Evolutionary conservation across 2,329 filamentous ascomycete species (phyloP).

Genomic region (Gaeumannomyces tritici): DNA sequence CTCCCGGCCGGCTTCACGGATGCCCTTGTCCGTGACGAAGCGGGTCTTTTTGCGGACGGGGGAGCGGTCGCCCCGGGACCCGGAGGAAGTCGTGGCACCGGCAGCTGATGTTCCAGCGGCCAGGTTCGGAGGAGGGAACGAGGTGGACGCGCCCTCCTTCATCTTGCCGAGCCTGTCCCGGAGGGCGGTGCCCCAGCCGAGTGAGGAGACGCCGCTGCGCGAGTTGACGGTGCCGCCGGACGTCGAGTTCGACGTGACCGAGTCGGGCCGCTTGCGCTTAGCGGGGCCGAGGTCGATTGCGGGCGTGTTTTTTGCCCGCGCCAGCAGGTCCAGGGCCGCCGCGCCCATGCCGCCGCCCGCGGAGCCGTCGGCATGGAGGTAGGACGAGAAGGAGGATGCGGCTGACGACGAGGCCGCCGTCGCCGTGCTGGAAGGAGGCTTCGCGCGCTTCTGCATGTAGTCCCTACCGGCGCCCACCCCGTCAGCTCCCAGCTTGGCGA

Average conservation of each 20-base stretch:
- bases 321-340: conserved; percentile 31
- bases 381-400: conserved; percentile 5
- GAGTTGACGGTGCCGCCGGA: conserved; percentile 11
- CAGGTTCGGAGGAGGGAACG: conserved; percentile 26
- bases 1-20: conserved; percentile 66
- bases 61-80: conserved; percentile 17
- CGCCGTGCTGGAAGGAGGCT: conserved; percentile 5
- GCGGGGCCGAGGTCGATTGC: conserved; percentile 47
- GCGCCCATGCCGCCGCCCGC: conserved; percentile 27
- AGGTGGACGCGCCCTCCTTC: conserved; percentile 39
- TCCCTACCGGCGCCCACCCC: conserved; percentile 60
- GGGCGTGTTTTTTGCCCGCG: conserved; percentile 19
- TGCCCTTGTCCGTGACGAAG: conserved; percentile 71
- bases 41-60: conserved; percentile 63
- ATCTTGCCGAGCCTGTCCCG: conserved; percentile 49
- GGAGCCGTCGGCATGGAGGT: conserved; percentile 12
- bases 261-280: conserved; percentile 51
- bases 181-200: conserved; percentile 50
- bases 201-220: conserved; percentile 13
- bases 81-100: conserved; percentile 2
- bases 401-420: conserved; percentile 3
- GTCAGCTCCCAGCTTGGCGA: conserved; percentile 53
- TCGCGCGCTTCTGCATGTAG: conserved; percentile 46
- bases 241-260: conserved; percentile 28
- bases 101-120: conserved; percentile 1